These are phyloP conservation scores for Calonectria multiphialidica DNA, from an alignment of 2,329 filamentous ascomycete species.

Conservation along the genomic window DNA sequence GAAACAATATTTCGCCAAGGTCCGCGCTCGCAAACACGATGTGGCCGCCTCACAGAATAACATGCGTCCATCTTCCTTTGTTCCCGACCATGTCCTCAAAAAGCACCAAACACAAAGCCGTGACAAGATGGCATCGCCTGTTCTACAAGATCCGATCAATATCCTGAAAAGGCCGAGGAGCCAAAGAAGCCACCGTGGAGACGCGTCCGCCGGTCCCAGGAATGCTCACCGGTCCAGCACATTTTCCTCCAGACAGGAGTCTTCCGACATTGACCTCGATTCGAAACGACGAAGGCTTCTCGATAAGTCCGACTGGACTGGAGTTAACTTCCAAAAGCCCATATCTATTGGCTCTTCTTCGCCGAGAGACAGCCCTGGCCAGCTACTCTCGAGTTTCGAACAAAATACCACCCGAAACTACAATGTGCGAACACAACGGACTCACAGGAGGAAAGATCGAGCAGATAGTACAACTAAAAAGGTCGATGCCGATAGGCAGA, in stretches of 20 bases:
- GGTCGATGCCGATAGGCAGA: neutral
- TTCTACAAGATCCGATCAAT: slow-evolving; percentile 19
- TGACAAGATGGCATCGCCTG: neutral
- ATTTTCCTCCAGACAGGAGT: neutral
- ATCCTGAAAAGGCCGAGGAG: slow-evolving; percentile 28
- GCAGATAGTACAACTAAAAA: neutral
- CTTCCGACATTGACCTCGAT: slow-evolving; percentile 27
- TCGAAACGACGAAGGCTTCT: slow-evolving; percentile 43
- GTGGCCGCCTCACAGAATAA: slow-evolving; percentile 11
- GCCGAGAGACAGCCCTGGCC: neutral
- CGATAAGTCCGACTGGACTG: slow-evolving; percentile 46
- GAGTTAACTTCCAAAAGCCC: slow-evolving; percentile 47
- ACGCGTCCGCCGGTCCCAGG: neutral
- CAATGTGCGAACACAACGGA: neutral
- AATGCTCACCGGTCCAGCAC: neutral
- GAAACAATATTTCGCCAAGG: slow-evolving; percentile 54
- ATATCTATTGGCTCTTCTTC: slow-evolving; percentile 36
- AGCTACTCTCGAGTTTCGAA: neutral
- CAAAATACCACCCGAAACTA: neutral
- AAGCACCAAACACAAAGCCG: neutral
- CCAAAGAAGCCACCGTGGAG: neutral
- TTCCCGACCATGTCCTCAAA: slow-evolving; percentile 44
- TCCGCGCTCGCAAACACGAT: slow-evolving; percentile 41
- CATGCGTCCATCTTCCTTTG: slow-evolving; percentile 32
- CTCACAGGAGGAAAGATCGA: neutral